phyloP scores from a whole-genome alignment of 306 rosid genomes.

The Parietaria judaica region DNA sequence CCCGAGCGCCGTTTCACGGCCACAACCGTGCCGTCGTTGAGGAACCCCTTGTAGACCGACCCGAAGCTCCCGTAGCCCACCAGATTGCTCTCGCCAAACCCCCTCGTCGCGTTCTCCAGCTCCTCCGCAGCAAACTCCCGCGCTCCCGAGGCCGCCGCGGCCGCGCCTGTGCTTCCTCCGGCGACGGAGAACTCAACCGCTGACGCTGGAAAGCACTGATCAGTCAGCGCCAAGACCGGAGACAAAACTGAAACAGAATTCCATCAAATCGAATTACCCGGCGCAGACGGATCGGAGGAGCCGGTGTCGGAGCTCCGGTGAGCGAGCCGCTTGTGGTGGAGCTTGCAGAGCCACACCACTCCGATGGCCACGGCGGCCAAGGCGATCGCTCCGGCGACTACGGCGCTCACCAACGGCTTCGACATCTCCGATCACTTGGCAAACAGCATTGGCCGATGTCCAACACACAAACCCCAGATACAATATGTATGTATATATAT shows the following conservation, averaged over 20 bases:
- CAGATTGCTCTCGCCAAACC: constrained; percentile 31
- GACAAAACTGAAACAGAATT: not conserved
- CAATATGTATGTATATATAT: not conserved
- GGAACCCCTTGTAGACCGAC: constrained; percentile 36
- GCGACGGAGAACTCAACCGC: constrained; percentile 25
- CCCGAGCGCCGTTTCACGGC: constrained; percentile 40
- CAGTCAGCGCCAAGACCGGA: not conserved
- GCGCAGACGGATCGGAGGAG: constrained; percentile 42
- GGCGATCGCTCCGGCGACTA: constrained; percentile 31
- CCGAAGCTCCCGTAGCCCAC: constrained; percentile 45
- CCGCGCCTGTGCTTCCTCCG: constrained; percentile 17
- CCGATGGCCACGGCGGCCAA: constrained; percentile 18
- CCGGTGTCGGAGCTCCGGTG: constrained; percentile 36
- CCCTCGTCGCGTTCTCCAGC: constrained; percentile 34
- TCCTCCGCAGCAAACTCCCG: constrained; percentile 30
- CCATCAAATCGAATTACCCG: constrained; percentile 15
- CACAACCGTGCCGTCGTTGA: constrained; percentile 37
- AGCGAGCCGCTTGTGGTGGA: constrained; percentile 14
- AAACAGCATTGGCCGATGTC: no score
- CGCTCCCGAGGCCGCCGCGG: constrained; percentile 8
- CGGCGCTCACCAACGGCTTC: constrained; percentile 20
- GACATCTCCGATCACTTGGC: constrained; percentile 17
- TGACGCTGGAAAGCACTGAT: not conserved
- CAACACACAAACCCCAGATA: not conserved
- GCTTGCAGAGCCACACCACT: constrained; percentile 32